phyloP scores from a whole-genome alignment of 805 yeast species.

The Phaffomyces antillensis region DNA sequence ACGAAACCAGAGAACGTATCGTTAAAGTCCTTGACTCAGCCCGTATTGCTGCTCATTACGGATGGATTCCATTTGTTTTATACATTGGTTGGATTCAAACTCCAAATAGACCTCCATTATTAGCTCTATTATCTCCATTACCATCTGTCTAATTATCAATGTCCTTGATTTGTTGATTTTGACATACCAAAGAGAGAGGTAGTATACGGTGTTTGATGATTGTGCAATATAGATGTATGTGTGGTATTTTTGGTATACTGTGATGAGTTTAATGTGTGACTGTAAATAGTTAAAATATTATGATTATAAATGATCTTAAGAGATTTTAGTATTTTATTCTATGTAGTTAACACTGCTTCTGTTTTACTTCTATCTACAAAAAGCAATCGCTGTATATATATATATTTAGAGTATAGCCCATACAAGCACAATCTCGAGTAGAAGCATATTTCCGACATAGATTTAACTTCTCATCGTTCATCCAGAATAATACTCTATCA shows the following conservation, averaged over 20 bases:
- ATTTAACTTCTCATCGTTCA: neutral
- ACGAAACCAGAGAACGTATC: conserved; percentile 70
- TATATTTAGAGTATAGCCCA: too few species aligned
- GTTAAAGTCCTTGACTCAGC: conserved; percentile 74
- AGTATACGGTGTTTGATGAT: too few species aligned
- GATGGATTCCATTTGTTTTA: conserved; percentile 92
- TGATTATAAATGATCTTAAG: neutral
- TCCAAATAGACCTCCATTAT: conserved; percentile 75
- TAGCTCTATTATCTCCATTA: conserved; percentile 70
- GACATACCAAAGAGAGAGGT: too few species aligned
- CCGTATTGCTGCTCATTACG: conserved; percentile 86
- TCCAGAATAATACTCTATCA: neutral
- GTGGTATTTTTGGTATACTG: too few species aligned
- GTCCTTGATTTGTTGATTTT: neutral
- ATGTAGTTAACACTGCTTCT: too few species aligned
- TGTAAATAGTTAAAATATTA: neutral
- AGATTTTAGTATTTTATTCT: neutral
- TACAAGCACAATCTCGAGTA: too few species aligned
- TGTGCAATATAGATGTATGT: too few species aligned
- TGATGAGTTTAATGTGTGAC: neutral
- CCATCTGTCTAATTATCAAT: conserved; percentile 51
- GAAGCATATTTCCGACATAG: neutral
- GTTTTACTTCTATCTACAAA: too few species aligned
- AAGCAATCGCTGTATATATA: too few species aligned
- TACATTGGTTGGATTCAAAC: conserved; percentile 85